Base-by-base conservation (phyloP, 2,329 filamentous ascomycete species). In the Pseudogymnoascus sp. region DNA sequence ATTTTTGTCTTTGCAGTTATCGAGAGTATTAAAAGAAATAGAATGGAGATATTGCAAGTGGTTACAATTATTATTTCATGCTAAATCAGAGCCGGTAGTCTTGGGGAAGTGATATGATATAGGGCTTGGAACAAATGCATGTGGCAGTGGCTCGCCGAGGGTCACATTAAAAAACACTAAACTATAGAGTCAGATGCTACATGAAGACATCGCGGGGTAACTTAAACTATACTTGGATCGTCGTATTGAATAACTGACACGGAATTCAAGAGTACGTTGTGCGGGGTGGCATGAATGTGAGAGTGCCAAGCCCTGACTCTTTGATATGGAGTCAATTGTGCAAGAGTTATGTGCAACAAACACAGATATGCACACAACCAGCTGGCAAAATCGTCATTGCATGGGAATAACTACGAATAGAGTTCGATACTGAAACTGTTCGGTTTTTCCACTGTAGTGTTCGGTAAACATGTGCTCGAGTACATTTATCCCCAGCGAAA, bases 101-200 rank as follows among this genome's bases (percentile, higher is more conserved):
- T 10, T 8, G 28, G 28, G 50, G 17, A 57, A 19, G 10, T 19
- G 26, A 57, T 57, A 53, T 33, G 28, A 57, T 57, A 57, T 57
- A 57, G 50, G 28, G 19, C 26, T 33, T 13, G 10, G 10, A n/a
- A 13, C 15, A 57, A 19, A 33, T 57, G 50, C 50, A 57, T 57
- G 50, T 57, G 50, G 50, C 50, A 57, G 33, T 19, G 28, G 50
- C 50, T 57, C 26, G 28, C 50, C 50, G 50, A 57, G 50, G 50
- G 50, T 5, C 50, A 33, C 50, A 57, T 17, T 33, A 57, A 33
- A 33, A 57, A 57, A 57, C 50, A 33, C n/a, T 33, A 33, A 21
- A 21, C 28, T 57, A 57, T 19, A n/a, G 50, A 57, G 50, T 35
- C 50, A 33, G 28, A 57, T 33, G 17, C 50, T 33, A 57, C 28